These are phyloP conservation scores for Pichia sp. DNA, from an alignment of 1,139 yeast genomes.

Conservation along the genomic window DNA sequence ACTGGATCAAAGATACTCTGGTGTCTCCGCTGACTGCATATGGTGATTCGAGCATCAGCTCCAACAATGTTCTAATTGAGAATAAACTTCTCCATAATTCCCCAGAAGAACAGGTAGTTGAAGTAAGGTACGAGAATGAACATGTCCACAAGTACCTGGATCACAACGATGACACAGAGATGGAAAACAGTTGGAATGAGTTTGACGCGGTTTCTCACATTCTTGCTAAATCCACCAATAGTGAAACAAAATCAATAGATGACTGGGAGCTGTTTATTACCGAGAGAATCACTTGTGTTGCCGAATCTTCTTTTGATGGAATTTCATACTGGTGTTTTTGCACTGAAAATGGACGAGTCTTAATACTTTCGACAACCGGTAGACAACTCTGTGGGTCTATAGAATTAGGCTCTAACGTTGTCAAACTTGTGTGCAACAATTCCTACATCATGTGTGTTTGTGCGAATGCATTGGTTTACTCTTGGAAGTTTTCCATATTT, in stretches of 20 bases:
- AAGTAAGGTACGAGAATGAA: conserved; percentile 25
- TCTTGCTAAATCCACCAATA: conserved; percentile 13
- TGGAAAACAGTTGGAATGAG: conserved; percentile 22
- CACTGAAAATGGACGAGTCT: conserved; percentile 66
- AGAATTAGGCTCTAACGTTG: conserved; percentile 58
- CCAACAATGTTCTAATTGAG: conserved; percentile 24
- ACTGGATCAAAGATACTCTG: conserved; percentile 25
- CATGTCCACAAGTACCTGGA: conserved; percentile 18
- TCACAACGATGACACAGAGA: conserved; percentile 17
- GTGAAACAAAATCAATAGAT: conserved; percentile 8
- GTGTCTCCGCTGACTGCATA: conserved; percentile 27
- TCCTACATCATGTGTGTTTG: conserved; percentile 55
- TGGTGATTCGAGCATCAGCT: conserved; percentile 26
- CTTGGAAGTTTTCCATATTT: conserved; percentile 39
- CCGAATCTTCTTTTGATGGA: conserved; percentile 21
- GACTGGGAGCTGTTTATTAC: conserved; percentile 24
- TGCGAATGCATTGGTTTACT: conserved; percentile 45
- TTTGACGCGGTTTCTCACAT: conserved; percentile 24
- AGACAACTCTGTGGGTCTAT: conserved; percentile 45
- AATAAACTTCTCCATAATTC: conserved; percentile 4
- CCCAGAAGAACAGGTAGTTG: conserved; percentile 23
- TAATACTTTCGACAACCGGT: conserved; percentile 71
- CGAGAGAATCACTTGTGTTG: conserved; percentile 26
- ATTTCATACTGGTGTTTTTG: conserved; percentile 49
- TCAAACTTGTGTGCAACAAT: conserved; percentile 48